These are phyloP conservation scores for Letharia lupina DNA, from an alignment of 495 filamentous ascomycete species.

Conservation along the genomic window DNA sequence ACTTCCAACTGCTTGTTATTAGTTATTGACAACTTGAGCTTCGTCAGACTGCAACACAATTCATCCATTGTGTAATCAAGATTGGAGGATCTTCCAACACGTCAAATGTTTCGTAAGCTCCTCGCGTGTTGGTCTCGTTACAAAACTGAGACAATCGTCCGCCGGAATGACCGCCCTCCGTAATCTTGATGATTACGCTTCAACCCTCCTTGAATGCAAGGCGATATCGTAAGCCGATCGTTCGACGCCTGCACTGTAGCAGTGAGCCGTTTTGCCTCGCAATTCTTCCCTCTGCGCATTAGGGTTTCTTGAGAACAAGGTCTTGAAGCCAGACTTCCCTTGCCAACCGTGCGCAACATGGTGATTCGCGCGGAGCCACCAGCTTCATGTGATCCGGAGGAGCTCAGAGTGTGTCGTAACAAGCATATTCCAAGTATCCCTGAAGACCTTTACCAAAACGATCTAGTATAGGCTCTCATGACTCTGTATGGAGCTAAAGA, in stretches of 20 bases:
- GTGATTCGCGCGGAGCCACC: not conserved
- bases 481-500: not conserved
- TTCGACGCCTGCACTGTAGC: not conserved
- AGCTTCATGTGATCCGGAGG: not conserved
- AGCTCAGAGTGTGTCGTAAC: not conserved
- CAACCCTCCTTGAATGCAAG: not conserved
- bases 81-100: constrained; percentile 12
- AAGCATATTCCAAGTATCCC: not conserved
- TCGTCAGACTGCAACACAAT: not conserved
- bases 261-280: not conserved
- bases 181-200: not conserved
- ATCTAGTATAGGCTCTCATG: not conserved
- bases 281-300: too few relatives aligned
- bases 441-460: not conserved
- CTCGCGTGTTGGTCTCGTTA: constrained; percentile 3
- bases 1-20: too few relatives aligned
- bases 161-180: not conserved
- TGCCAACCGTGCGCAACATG: not conserved
- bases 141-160: not conserved
- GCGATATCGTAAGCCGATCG: not conserved
- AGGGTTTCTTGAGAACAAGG: not conserved
- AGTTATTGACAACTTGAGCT: too few relatives aligned
- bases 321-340: not conserved
- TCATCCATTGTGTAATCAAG: not conserved
- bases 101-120: not conserved